Percentiles rank a stretch among this genome's conserved stretches.
Evolutionary conservation across 805 yeast genomes (phyloP).

Genomic region (Kazachstania africana): DNA sequence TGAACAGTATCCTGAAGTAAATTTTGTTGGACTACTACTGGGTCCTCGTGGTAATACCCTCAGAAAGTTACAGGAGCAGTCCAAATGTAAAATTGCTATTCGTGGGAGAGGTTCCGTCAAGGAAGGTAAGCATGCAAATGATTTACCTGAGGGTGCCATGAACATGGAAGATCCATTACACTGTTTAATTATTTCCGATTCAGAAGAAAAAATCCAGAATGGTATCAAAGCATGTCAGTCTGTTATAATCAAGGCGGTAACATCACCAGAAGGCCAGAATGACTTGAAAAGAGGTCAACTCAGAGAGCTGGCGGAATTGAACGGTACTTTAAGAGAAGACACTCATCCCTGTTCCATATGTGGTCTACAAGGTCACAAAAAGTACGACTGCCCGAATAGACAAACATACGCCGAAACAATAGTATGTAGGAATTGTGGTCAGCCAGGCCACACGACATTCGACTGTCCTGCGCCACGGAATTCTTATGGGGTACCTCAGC

Average conservation of each 20-base stretch:
- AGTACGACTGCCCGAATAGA: constrained; percentile 51
- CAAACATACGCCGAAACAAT: constrained; percentile 41
- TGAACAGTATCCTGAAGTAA: constrained; percentile 78
- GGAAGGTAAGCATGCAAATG: constrained; percentile 60
- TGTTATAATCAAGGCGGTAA: constrained; percentile 71
- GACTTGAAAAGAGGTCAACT: constrained; percentile 84
- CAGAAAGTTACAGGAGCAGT: constrained; percentile 63
- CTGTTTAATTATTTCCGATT: constrained; percentile 75
- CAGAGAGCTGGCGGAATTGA: constrained; percentile 81
- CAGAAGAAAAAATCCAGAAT: constrained; percentile 59
- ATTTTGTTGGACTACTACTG: constrained; percentile 78
- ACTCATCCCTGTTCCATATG: constrained; percentile 52
- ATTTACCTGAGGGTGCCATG: constrained; percentile 36
- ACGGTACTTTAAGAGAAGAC: constrained; percentile 87
- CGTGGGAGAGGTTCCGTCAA: constrained; percentile 95
- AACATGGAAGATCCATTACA: constrained; percentile 76
- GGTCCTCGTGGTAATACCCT: constrained; percentile 96
- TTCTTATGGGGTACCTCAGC: neutral
- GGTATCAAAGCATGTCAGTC: constrained; percentile 67
- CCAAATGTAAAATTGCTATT: constrained; percentile 84
- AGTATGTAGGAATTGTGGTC: constrained; percentile 70
- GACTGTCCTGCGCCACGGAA: constrained; percentile 47
- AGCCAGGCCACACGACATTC: constrained; percentile 73
- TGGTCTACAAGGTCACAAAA: constrained; percentile 54
- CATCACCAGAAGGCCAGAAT: constrained; percentile 87